Evolutionary conservation across 352 stramenopile species (phyloP).

Genomic region (Pythium apleroticum): DNA sequence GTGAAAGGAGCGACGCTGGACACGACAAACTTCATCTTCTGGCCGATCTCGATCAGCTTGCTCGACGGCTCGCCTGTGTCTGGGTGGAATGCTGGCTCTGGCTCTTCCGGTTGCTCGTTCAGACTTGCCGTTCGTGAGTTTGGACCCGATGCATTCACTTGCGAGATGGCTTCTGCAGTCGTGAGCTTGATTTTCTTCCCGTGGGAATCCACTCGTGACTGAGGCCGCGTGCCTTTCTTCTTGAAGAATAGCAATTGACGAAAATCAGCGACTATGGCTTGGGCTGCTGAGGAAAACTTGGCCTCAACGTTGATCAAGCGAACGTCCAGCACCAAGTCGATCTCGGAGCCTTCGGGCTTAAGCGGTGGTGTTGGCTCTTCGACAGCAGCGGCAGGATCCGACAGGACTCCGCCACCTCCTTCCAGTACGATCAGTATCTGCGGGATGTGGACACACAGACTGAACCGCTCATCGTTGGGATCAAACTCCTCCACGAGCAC

Average conservation of each 20-base stretch:
- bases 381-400: background rate
- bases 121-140: constrained; percentile 23
- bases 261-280: constrained; percentile 50
- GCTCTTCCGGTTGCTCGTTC: constrained; percentile 28
- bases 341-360: constrained; percentile 19
- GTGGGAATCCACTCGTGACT: constrained; percentile 7
- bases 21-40: constrained; percentile 53
- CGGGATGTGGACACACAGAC: constrained; percentile 60
- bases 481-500: constrained; percentile 39
- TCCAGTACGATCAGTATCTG: constrained; percentile 67
- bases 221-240: constrained; percentile 18
- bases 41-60: constrained; percentile 60
- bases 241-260: constrained; percentile 50
- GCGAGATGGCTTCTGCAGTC: constrained; percentile 34
- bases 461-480: constrained; percentile 58
- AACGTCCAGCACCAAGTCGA: constrained; percentile 67
- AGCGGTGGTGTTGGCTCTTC: background rate
- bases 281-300: constrained; percentile 56
- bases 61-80: constrained; percentile 36
- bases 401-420: constrained; percentile 32
- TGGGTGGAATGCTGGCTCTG: constrained; percentile 45
- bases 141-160: constrained; percentile 35
- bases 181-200: constrained; percentile 36
- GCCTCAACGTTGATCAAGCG: constrained; percentile 59
- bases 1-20: constrained; percentile 56